These are phyloP conservation scores for Pythium aquatile DNA, from an alignment of 352 stramenopile genomes.

Conservation along the genomic window DNA sequence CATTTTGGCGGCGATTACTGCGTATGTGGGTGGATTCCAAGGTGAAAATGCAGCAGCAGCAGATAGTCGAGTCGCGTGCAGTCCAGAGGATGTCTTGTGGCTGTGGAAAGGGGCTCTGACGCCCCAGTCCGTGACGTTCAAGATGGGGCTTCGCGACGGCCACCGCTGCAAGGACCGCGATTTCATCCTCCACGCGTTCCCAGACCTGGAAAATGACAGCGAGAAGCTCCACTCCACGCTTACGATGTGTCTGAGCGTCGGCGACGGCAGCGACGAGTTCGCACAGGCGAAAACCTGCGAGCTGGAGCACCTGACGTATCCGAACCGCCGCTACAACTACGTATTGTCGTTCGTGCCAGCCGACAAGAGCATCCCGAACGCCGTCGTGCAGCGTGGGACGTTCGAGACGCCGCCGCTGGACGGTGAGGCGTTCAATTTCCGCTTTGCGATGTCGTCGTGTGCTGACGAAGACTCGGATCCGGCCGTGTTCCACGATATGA, in stretches of 20 bases:
- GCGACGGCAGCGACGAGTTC: slow-evolving; percentile 28
- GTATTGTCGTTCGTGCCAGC: slow-evolving; percentile 41
- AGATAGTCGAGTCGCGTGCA: slow-evolving; percentile 22
- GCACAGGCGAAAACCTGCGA: slow-evolving; percentile 51
- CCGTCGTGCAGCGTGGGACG: slow-evolving; percentile 33
- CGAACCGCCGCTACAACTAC: slow-evolving; percentile 58
- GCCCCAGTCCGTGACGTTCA: slow-evolving; percentile 65
- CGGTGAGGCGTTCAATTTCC: slow-evolving; percentile 56
- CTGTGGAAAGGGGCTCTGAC: slow-evolving; percentile 72
- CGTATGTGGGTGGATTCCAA: not conserved
- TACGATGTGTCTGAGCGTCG: slow-evolving; percentile 30
- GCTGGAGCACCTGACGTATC: slow-evolving; percentile 44
- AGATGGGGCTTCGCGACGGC: slow-evolving; percentile 58
- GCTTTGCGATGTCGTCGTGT: slow-evolving; percentile 79
- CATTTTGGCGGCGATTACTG: slow-evolving; percentile 9
- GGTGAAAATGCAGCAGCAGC: not conserved
- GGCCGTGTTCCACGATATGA: slow-evolving; percentile 51
- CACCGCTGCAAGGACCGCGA: slow-evolving; percentile 44
- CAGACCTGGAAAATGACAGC: slow-evolving; percentile 31
- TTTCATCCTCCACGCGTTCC: slow-evolving; percentile 61
- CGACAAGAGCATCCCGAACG: slow-evolving; percentile 26
- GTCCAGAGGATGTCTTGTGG: slow-evolving; percentile 55
- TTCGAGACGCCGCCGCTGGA: slow-evolving; percentile 52
- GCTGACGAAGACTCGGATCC: slow-evolving; percentile 80
- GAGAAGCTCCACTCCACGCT: slow-evolving; percentile 49